These are phyloP conservation scores for Sporobolus alterniflorus DNA, from an alignment of 202 grass and related monocot species.

Conservation along the genomic window DNA sequence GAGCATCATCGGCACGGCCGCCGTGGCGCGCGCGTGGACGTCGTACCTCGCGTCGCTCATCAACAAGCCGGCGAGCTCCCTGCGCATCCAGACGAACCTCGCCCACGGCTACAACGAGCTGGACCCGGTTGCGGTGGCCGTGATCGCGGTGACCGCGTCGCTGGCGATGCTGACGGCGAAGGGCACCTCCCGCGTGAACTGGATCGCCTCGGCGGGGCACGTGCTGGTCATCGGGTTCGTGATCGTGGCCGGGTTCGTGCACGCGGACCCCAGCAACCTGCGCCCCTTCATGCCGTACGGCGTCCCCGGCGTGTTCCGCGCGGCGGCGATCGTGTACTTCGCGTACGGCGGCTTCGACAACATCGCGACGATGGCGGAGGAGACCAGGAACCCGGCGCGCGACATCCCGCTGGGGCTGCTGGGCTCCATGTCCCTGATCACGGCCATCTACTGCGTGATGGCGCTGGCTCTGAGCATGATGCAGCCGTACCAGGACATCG, in stretches of 20 bases:
- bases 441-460: constrained; percentile 82
- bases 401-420: constrained; percentile 89
- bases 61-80: constrained; percentile 47
- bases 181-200: constrained; percentile 81
- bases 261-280: constrained; percentile 68
- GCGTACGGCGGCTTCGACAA: constrained; percentile 94
- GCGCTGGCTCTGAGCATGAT: constrained; percentile 91
- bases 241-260: constrained; percentile 68
- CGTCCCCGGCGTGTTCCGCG: constrained; percentile 69
- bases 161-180: constrained; percentile 80
- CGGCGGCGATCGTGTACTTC: constrained; percentile 90
- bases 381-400: constrained; percentile 74
- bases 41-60: constrained; percentile 83
- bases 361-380: constrained; percentile 94
- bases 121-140: constrained; percentile 70
- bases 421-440: constrained; percentile 83
- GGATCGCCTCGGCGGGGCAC: constrained; percentile 79
- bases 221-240: constrained; percentile 66
- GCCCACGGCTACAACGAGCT: constrained; percentile 59
- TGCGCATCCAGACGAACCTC: constrained; percentile 64
- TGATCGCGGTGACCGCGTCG: constrained; percentile 68
- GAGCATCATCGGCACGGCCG: constrained; percentile 80
- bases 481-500: constrained; percentile 78
- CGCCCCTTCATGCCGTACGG: constrained; percentile 79
- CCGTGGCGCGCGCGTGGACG: constrained; percentile 80